A percentile compares a stretch with the other conserved stretches of the same genome.
Conservation (phyloP, 2,329 filamentous ascomycete genomes). For the Paecilomyces niveus region DNA sequence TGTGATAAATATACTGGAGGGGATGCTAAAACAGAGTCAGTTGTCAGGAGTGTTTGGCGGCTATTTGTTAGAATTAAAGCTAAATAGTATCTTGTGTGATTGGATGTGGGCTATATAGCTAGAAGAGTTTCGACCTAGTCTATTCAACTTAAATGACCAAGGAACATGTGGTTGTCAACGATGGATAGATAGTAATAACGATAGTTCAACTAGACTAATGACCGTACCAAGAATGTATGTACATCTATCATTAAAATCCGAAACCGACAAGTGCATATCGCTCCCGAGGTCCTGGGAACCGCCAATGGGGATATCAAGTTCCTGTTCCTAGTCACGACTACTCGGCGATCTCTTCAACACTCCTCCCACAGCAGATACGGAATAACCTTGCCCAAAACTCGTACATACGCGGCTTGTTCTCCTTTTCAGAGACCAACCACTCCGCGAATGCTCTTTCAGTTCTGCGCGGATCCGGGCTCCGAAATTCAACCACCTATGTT, state of each 20-base stretch:
- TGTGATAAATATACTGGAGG: too few species aligned
- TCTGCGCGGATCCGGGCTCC: constrained; percentile 20
- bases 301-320: background rate
- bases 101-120: too few species aligned
- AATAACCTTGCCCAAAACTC: constrained; percentile 26
- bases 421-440: constrained; percentile 22
- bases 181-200: background rate
- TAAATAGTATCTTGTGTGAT: too few species aligned
- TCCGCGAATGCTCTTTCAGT: constrained; percentile 23
- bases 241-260: background rate
- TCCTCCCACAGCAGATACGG: constrained; percentile 25
- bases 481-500: constrained; percentile 21
- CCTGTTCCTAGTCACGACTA: background rate
- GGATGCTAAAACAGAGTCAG: too few species aligned
- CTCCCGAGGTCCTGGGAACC: background rate
- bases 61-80: too few species aligned
- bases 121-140: too few species aligned
- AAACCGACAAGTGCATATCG: background rate
- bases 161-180: background rate
- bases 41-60: too few species aligned
- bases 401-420: constrained; percentile 15
- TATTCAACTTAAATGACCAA: too few species aligned
- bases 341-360: constrained; percentile 18
- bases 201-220: background rate
- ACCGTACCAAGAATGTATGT: background rate